Conservation (phyloP, 768 basidiomycete genomes). For the Pilatotrama ljubarskyi region DNA sequence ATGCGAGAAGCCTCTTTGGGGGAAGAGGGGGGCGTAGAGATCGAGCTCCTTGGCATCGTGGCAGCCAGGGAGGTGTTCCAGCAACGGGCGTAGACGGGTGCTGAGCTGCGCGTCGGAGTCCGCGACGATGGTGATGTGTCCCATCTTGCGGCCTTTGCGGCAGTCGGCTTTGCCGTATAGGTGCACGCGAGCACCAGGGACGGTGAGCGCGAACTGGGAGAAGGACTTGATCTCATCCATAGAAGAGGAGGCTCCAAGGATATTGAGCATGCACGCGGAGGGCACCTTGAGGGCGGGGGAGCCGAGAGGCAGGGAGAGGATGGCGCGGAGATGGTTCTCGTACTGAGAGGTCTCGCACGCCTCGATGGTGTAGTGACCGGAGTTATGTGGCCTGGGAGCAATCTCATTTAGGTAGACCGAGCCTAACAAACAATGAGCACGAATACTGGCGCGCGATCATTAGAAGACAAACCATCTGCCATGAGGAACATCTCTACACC, state of each 20-base stretch:
- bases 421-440: conserved; percentile 43
- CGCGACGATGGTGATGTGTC: conserved; percentile 90
- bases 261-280: conserved; percentile 89
- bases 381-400: conserved; percentile 97
- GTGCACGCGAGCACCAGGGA: conserved; percentile 80
- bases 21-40: conserved; percentile 49
- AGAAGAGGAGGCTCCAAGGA: conserved; percentile 79
- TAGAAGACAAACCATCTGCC: conserved; percentile 62
- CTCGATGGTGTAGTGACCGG: conserved; percentile 98
- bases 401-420: conserved; percentile 91
- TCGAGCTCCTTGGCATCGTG: conserved; percentile 45
- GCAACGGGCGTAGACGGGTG: conserved; percentile 68
- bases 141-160: conserved; percentile 94
- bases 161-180: conserved; percentile 94
- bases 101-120: conserved; percentile 75
- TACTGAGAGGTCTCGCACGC: conserved; percentile 96
- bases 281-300: conserved; percentile 87
- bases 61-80: conserved; percentile 57
- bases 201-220: conserved; percentile 57
- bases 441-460: background rate
- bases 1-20: conserved; percentile 55
- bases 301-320: conserved; percentile 87
- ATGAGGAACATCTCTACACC: conserved; percentile 98
- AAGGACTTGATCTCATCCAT: conserved; percentile 60
- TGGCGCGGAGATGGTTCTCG: conserved; percentile 95